phyloP scores from a whole-genome alignment of 2,329 filamentous ascomycete genomes.

The Xylaria sp. region DNA sequence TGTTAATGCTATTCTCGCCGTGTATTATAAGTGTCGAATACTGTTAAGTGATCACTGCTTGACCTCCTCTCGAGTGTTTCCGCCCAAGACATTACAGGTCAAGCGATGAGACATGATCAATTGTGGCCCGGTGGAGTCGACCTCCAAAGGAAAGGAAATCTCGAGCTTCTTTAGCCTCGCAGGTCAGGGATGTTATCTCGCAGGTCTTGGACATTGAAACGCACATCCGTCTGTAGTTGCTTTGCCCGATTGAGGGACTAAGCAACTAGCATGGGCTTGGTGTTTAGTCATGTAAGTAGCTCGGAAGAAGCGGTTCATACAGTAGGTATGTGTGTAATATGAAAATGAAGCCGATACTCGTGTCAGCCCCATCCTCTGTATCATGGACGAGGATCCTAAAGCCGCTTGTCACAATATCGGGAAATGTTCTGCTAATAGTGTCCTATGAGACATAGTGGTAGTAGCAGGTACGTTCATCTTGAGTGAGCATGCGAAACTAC shows the following conservation, averaged over 20 bases:
- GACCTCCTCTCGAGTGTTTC: constrained; percentile 8
- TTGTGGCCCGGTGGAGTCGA: constrained; percentile 20
- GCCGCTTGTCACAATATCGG: not conserved
- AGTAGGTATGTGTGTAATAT: not conserved
- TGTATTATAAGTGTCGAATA: constrained; percentile 7
- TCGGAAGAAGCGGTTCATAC: constrained; percentile 3
- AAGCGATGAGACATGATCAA: constrained; percentile 21
- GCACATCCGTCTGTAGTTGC: not conserved
- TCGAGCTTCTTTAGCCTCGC: constrained; percentile 13
- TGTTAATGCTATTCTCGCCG: constrained; percentile 9
- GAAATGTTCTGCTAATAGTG: not conserved
- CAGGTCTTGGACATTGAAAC: constrained; percentile 8
- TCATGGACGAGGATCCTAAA: constrained; percentile 2
- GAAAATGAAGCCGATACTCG: constrained; percentile 9
- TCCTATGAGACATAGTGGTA: not conserved
- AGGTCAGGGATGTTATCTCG: constrained; percentile 18
- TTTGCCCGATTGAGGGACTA: constrained; percentile 8
- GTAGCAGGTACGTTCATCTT: not conserved
- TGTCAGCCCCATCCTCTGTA: not conserved
- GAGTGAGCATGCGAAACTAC: not conserved
- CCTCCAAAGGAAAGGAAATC: constrained; percentile 16
- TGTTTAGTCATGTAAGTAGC: not conserved
- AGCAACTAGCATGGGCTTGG: constrained; percentile 1
- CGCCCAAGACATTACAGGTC: constrained; percentile 19
- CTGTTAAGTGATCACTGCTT: constrained; percentile 18